Base-by-base conservation (phyloP, 306 rosid species). In the Parietaria judaica region DNA sequence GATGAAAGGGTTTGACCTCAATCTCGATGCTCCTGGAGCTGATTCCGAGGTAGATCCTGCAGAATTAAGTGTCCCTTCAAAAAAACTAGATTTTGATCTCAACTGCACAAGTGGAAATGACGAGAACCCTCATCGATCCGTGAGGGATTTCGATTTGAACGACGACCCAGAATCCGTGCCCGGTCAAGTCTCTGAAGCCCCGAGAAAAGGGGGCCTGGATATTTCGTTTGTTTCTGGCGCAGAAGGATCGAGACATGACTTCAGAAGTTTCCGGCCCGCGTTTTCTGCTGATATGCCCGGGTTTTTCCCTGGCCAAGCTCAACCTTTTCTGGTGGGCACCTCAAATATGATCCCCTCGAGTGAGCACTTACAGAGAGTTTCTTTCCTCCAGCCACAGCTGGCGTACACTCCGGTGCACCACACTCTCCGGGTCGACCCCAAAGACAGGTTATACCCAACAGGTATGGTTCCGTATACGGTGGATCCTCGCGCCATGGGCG, bases 91-190 rank as follows among this genome's bases (percentile, higher is more conserved):
- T 50, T 13, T 74, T 31, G 78, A 74, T 74, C 78, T 74, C 52
- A 74, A 74, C 37, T 68, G 56, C 13, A 57, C 14, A 1, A 47
- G 70, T 53, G 78, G 55, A 53, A 68, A 68, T 46, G 70, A 69
- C 15, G 45, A 60, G 44, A 36, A 61, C 63, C n/a, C 41, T 56
- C 23, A 39, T 6, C 65, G 48, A 43, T 51, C 51, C 46, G 49
- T 69, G 14, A 74, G 74, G 70, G 74, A 68, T 68, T 74, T 74
- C 59, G 78, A 74, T 68, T 58, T 74, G 69, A 74, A 74, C 52
- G 66, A 68, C 74, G 64, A 64, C 56, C 59, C 50, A 23, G n/a
- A 44, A 39, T 39, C 62, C 58, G 54, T 34, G 47, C 67, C 50
- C 39, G 36, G 23, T 54, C 56, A 51, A 62, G 70, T 69, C 34